Percentiles rank a stretch among this genome's conserved stretches.
Evolutionary conservation across 176 grass and related monocot species (phyloP).

Genomic region (Carex littledalei): DNA sequence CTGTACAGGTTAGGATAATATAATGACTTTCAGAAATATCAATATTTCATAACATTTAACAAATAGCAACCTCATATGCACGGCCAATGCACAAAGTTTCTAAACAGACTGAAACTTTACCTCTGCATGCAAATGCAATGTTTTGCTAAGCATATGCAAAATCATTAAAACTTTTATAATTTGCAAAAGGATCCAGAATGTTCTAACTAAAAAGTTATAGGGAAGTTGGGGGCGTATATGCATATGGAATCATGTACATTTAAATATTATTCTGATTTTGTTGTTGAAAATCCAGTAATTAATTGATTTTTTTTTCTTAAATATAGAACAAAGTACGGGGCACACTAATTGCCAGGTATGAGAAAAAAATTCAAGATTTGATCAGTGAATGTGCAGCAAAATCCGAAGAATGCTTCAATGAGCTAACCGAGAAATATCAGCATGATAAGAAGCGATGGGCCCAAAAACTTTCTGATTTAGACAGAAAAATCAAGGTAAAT

Average conservation of each 20-base stretch:
- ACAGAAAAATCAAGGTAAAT: slow-evolving; percentile 85
- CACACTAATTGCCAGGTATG: slow-evolving; percentile 71
- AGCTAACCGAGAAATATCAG: slow-evolving; percentile 52
- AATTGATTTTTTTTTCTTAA: background rate
- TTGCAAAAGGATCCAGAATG: background rate
- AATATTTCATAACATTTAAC: background rate
- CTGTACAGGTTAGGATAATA: slow-evolving; percentile 43
- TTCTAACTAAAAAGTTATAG: background rate
- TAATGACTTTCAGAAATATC: slow-evolving; percentile 6
- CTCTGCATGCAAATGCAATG: slow-evolving; percentile 2
- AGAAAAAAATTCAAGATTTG: no score
- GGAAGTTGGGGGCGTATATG: background rate
- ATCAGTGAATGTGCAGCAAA: no score
- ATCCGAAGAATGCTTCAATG: slow-evolving; percentile 22
- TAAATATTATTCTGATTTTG: background rate
- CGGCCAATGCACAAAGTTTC: background rate
- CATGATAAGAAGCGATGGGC: slow-evolving; percentile 71
- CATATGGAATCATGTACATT: background rate
- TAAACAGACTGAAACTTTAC: background rate
- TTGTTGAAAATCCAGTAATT: background rate
- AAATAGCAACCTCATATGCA: background rate
- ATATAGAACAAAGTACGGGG: slow-evolving; percentile 37
- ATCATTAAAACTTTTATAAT: slow-evolving; percentile 18
- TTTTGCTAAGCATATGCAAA: slow-evolving; percentile 20
- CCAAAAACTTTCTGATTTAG: slow-evolving; percentile 59